Evolutionary conservation across 805 yeast genomes (phyloP), one percentile per base, ranked within the genome.

Genomic region (Ogataea kodamae): DNA sequence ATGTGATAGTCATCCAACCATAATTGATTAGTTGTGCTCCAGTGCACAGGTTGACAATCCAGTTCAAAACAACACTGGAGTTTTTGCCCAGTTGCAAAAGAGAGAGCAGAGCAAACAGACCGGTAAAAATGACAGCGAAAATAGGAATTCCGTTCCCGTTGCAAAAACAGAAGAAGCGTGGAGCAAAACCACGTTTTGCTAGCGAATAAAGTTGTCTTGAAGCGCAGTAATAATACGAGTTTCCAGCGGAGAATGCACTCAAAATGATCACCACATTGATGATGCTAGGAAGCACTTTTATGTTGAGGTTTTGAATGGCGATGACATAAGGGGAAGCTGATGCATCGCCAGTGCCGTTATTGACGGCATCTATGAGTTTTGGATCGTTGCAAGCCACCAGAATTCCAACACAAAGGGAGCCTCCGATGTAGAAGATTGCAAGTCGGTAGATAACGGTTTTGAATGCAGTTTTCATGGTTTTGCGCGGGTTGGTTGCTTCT

Each of bases 201-300:
- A 83, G 63, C 3, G 85, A 82, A 52, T 78, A 78, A n/a, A 83
- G 63, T 22, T 55, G 55, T 49, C 74, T 54, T 8, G 87, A 74
- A 1, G 89, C 76, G 39, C 85, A 76, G 53, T 72, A 83, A 13
- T 81, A 72, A 54, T 78, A 79, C 5, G 89, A 81, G 60, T 84
- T 84, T 28, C 92, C 95, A 1, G 94, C 87, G 18, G 87, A 77
- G 43, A 83, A 78, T 0, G 88, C 84, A 5, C 87, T 71, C 10
- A 83, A 65, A 35, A 86, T 66, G 30, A 86, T 66, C 22, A 82
- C 76, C 3, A 78, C 90, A 55, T 86, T 86, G 42, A 86, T 83
- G 36, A 86, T 65, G 49, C 78, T 74, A 18, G 92, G 90, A 25
- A 85, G 65, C 0, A 70, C 76, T 22, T 64, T 71, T 39, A 86